A percentile compares a stretch with the other conserved stretches of the same genome.
phyloP scores from a whole-genome alignment of 75 land plant genomes.

The Pinus taeda region DNA sequence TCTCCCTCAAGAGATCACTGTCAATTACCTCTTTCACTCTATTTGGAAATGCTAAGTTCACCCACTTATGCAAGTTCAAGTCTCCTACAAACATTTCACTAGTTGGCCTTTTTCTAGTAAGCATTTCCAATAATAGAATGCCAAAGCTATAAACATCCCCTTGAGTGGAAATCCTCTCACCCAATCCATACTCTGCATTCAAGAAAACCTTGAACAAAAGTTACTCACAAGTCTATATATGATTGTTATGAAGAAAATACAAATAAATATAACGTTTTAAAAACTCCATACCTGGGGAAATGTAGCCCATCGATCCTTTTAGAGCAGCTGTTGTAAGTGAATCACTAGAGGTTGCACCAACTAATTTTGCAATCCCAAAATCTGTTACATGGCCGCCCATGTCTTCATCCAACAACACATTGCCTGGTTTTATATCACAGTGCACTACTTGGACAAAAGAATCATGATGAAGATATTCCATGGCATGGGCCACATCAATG shows the following conservation, averaged over 20 bases:
- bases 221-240: too few species aligned
- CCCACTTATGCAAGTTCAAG: conserved; percentile 10
- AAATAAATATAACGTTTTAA: too few species aligned
- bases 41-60: background rate
- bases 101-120: conserved; percentile 26
- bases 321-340: background rate
- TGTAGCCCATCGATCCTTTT: background rate
- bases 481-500: conserved; percentile 9
- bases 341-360: background rate
- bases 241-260: too few species aligned
- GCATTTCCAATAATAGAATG: conserved; percentile 27
- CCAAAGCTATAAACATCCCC: conserved; percentile 46
- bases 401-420: conserved; percentile 6
- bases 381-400: conserved; percentile 9
- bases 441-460: conserved; percentile 1
- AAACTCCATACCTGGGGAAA: background rate
- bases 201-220: background rate
- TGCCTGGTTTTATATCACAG: conserved; percentile 14
- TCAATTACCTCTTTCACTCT: background rate
- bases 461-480: conserved; percentile 16
- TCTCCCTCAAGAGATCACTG: background rate
- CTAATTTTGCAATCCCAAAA: conserved; percentile 11
- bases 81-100: conserved; percentile 12
- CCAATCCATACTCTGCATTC: conserved; percentile 27
- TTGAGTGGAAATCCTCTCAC: conserved; percentile 9